A percentile compares a stretch with the other conserved stretches of the same genome.
These are phyloP conservation scores for Sambucus nigra DNA, from an alignment of 129 eudicot species.

Conservation along the genomic window DNA sequence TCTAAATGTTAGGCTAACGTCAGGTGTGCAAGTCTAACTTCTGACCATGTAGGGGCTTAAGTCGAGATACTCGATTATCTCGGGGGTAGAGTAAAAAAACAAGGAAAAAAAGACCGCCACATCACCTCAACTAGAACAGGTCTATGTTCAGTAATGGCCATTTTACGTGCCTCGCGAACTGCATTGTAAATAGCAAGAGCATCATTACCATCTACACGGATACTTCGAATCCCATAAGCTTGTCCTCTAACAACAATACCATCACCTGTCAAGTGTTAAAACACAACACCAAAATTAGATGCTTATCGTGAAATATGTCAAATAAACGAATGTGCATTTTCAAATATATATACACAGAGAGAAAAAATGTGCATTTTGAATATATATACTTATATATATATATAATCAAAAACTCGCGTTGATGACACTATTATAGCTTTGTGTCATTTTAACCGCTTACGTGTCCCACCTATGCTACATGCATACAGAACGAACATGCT, in stretches of 20 bases:
- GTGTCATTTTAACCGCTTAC: too few relatives aligned
- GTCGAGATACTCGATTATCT: neutral
- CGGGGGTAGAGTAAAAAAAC: neutral
- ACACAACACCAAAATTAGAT: constrained; percentile 10
- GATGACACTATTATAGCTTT: too few relatives aligned
- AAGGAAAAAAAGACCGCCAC: too few relatives aligned
- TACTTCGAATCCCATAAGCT: constrained; percentile 76
- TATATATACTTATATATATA: too few relatives aligned
- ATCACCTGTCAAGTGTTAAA: constrained; percentile 81
- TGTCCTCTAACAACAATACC: constrained; percentile 78
- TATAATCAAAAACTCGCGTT: too few relatives aligned
- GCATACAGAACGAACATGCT: too few relatives aligned
- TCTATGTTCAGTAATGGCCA: constrained; percentile 52
- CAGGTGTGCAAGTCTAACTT: too few relatives aligned
- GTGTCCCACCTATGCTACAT: too few relatives aligned
- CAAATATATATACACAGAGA: neutral
- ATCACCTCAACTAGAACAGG: constrained; percentile 88
- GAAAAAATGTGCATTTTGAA: too few relatives aligned
- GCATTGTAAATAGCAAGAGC: constrained; percentile 74
- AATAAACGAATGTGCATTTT: neutral
- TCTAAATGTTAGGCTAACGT: too few relatives aligned
- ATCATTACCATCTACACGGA: constrained; percentile 89
- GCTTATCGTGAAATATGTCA: constrained; percentile 5
- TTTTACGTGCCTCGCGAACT: constrained; percentile 57
- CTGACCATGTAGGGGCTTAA: neutral